Evolutionary conservation across 2,329 filamentous ascomycete species (phyloP).

Genomic region (Pseudonectria buxi): DNA sequence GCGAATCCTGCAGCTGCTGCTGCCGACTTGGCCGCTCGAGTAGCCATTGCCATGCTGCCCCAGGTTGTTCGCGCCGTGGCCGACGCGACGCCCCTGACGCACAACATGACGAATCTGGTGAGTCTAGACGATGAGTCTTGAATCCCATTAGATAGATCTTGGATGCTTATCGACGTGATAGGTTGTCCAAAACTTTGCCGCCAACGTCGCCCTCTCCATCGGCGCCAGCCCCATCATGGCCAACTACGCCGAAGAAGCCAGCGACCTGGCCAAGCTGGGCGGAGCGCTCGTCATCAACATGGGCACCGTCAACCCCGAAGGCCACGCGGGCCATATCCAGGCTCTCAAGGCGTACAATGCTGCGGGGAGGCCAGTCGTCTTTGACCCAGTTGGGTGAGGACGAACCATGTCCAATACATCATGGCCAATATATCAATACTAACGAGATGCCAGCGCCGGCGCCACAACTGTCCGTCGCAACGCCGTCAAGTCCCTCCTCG

Average conservation of each 20-base stretch:
- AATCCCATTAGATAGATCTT: no score
- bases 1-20: conserved; percentile 59
- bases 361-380: conserved; percentile 65
- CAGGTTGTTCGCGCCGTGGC: conserved; percentile 55
- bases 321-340: conserved; percentile 62
- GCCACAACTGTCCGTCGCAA: conserved; percentile 68
- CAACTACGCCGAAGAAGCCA: conserved; percentile 74
- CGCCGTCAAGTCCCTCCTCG: conserved; percentile 65
- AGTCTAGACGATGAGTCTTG: no score
- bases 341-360: conserved; percentile 78
- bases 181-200: conserved; percentile 89
- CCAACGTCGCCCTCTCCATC: conserved; percentile 78
- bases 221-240: conserved; percentile 94
- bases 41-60: conserved; percentile 43
- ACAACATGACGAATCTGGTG: conserved; percentile 94
- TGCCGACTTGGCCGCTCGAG: conserved; percentile 40
- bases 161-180: conserved; percentile 11
- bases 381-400: conserved; percentile 77
- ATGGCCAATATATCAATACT: not conserved
- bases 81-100: conserved; percentile 63
- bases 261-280: conserved; percentile 68
- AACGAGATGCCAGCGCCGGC: conserved; percentile 50
- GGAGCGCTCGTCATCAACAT: conserved; percentile 88
- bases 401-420: no score
- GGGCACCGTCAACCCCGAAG: conserved; percentile 79